phyloP scores from a whole-genome alignment of 495 filamentous ascomycete genomes.

The Echria macrotheca region DNA sequence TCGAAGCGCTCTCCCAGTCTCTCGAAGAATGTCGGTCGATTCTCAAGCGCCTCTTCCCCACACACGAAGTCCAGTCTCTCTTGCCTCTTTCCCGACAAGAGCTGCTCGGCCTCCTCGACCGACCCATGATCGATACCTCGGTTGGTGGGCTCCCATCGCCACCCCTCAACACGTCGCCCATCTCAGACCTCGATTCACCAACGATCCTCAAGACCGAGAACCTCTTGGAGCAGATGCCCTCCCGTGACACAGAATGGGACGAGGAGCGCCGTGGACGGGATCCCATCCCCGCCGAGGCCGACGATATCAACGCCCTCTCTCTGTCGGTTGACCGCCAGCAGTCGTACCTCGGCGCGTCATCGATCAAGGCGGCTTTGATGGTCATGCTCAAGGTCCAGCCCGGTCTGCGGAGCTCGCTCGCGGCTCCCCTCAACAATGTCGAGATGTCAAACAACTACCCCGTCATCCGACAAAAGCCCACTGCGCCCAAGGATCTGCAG shows the following conservation, averaged over 20 bases:
- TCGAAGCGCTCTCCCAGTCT: conserved; percentile 52
- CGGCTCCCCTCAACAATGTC: conserved; percentile 43
- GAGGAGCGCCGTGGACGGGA: conserved; percentile 51
- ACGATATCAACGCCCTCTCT: conserved; percentile 79
- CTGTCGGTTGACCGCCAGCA: conserved; percentile 64
- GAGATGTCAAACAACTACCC: conserved; percentile 44
- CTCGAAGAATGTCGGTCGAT: conserved; percentile 54
- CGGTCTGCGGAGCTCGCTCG: conserved; percentile 52
- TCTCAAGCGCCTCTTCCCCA: conserved; percentile 49
- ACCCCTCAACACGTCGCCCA: conserved; percentile 38
- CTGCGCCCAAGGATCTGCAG: conserved; percentile 44
- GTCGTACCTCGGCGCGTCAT: conserved; percentile 78
- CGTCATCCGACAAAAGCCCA: conserved; percentile 42
- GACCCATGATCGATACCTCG: conserved; percentile 33
- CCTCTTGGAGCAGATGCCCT: conserved; percentile 51
- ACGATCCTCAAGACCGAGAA: conserved; percentile 39
- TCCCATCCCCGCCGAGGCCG: conserved; percentile 61
- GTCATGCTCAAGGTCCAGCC: conserved; percentile 76
- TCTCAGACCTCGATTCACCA: conserved; percentile 40
- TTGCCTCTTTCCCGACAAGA: conserved; percentile 47
- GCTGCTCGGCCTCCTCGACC: conserved; percentile 46
- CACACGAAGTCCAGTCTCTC: conserved; percentile 46
- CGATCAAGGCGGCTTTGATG: conserved; percentile 73
- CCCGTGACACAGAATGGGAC: conserved; percentile 52
- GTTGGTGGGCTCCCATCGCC: conserved; percentile 39